Evolutionary conservation across 2,329 filamentous ascomycete genomes (phyloP).

Genomic region (Zymoseptoria tritici): DNA sequence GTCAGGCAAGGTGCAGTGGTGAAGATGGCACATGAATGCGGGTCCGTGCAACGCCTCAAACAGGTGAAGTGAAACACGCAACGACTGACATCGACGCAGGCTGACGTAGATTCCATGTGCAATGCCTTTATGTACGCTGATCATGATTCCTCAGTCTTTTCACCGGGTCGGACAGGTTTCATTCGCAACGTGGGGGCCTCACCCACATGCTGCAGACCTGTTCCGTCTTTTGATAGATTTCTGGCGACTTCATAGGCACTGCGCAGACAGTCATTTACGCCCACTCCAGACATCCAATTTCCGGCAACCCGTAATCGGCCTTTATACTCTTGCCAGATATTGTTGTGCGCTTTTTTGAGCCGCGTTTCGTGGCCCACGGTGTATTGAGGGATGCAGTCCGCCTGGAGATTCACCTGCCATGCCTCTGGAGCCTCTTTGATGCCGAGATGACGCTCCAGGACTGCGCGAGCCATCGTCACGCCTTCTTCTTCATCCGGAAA

Average conservation of each 20-base stretch:
- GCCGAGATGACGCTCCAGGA: slow-evolving; percentile 66
- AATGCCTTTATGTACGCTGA: neutral
- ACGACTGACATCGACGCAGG: neutral
- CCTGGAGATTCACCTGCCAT: slow-evolving; percentile 53
- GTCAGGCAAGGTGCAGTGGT: neutral
- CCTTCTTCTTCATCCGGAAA: slow-evolving; percentile 61
- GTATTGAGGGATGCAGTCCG: slow-evolving; percentile 86
- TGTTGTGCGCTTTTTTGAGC: slow-evolving; percentile 50
- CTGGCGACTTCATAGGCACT: slow-evolving; percentile 49
- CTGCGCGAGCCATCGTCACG: slow-evolving; percentile 58
- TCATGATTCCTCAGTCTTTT: slow-evolving; percentile 4
- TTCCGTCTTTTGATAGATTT: slow-evolving; percentile 32
- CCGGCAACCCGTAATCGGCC: slow-evolving; percentile 57
- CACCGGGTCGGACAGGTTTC: slow-evolving; percentile 10
- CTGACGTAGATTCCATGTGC: neutral
- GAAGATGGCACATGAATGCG: neutral
- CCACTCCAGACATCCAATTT: slow-evolving; percentile 41
- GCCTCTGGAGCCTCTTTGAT: slow-evolving; percentile 58
- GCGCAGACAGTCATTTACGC: slow-evolving; percentile 47
- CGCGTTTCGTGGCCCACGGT: slow-evolving; percentile 64
- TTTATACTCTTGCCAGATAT: slow-evolving; percentile 50
- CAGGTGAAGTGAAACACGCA: neutral
- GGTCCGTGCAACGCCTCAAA: neutral
- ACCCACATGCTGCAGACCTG: slow-evolving; percentile 28
- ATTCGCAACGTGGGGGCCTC: slow-evolving; percentile 13